Percentiles rank a stretch among this genome's conserved stretches.
phyloP scores from a whole-genome alignment of 1,284 basidiomycete genomes.

The Fomes fomentarius region DNA sequence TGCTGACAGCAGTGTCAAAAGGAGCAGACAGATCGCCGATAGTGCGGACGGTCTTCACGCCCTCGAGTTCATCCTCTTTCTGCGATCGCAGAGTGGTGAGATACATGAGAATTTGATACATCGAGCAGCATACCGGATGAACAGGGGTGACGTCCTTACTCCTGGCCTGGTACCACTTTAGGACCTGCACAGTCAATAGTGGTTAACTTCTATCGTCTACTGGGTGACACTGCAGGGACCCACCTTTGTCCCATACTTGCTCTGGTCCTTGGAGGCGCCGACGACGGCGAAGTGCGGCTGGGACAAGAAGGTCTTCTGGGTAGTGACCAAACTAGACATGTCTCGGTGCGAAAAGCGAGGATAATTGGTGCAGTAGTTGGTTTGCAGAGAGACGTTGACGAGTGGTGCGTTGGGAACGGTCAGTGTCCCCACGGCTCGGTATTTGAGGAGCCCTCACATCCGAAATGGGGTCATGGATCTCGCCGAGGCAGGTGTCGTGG shows the following conservation, averaged over 20 bases:
- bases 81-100: slow-evolving; percentile 29
- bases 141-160: slow-evolving; percentile 68
- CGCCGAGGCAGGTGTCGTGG: slow-evolving; percentile 10
- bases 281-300: slow-evolving; percentile 72
- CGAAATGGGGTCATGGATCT: slow-evolving; percentile 17
- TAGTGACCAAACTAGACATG: slow-evolving; percentile 33
- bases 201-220: background rate
- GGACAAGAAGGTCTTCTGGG: slow-evolving; percentile 64
- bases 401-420: background rate
- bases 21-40: slow-evolving; percentile 67
- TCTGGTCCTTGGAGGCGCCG: slow-evolving; percentile 77
- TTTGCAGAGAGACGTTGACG: background rate
- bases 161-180: slow-evolving; percentile 76
- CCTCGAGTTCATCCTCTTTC: slow-evolving; percentile 71
- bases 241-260: slow-evolving; percentile 79
- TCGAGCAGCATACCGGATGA: slow-evolving; percentile 52
- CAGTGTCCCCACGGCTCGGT: too few relatives aligned
- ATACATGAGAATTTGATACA: background rate
- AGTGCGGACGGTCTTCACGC: slow-evolving; percentile 52
- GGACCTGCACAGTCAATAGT: slow-evolving; percentile 46
- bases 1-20: slow-evolving; percentile 73
- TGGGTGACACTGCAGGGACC: slow-evolving; percentile 11
- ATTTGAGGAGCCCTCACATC: slow-evolving; percentile 24
- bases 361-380: background rate
- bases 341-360: background rate